Evolutionary conservation across 768 basidiomycete genomes (phyloP).

Genomic region (Mycena chlorophos): DNA sequence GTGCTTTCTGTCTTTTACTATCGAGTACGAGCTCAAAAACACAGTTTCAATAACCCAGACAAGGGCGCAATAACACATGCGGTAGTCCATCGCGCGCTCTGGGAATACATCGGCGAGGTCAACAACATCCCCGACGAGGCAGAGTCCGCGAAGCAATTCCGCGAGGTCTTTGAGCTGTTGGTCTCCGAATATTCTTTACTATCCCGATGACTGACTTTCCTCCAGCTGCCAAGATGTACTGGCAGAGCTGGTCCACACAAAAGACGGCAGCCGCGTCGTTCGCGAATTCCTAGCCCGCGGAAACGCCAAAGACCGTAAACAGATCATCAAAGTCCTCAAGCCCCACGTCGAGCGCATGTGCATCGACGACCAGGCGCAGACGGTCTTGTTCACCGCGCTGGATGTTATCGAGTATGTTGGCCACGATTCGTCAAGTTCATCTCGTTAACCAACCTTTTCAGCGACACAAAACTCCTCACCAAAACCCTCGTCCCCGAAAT

Average conservation of each 20-base stretch:
- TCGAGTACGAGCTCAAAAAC: too few relatives aligned
- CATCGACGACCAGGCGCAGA: conserved; percentile 84
- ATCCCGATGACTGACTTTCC: not conserved
- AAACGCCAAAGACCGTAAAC: conserved; percentile 91
- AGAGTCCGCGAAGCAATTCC: conserved; percentile 71
- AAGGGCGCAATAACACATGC: conserved; percentile 87
- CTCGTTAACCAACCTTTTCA: conserved; percentile 32
- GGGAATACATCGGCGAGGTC: conserved; percentile 78
- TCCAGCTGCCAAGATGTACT: conserved; percentile 78
- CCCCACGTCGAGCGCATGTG: conserved; percentile 90
- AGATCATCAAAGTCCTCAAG: conserved; percentile 84
- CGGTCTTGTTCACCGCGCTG: conserved; percentile 85
- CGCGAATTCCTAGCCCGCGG: conserved; percentile 84
- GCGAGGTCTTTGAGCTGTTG: conserved; percentile 81
- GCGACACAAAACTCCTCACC: conserved; percentile 86
- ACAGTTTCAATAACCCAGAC: conserved; percentile 89
- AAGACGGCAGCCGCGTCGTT: conserved; percentile 83
- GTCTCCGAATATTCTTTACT: conserved; percentile 11
- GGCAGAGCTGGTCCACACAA: conserved; percentile 93
- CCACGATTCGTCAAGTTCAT: not conserved
- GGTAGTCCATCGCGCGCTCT: conserved; percentile 82
- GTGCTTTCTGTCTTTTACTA: conserved; percentile 27
- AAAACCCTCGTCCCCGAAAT: conserved; percentile 80
- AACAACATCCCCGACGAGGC: conserved; percentile 56
- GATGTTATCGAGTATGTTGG: conserved; percentile 81